Base-by-base conservation (phyloP, 2,329 filamentous ascomycete genomes). In the Colletotrichum sp. region DNA sequence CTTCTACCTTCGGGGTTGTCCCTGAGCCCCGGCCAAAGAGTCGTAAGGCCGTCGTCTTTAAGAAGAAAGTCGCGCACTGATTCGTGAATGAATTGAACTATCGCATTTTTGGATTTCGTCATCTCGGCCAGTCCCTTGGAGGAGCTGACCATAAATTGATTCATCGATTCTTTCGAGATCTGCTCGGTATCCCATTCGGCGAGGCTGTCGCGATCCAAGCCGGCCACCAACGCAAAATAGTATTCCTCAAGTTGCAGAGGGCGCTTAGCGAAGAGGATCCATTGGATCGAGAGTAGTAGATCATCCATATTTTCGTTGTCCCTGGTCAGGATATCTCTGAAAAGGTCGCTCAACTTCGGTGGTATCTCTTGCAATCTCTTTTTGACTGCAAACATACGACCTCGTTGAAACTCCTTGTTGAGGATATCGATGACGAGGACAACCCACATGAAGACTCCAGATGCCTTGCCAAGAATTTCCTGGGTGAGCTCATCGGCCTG, bases 61-160 rank as follows among this genome's bases (percentile, higher is more conserved):
- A 86, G 55, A 0, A 89, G 79, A 55, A 86, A 88, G 13, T 88
- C 86, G 3, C 82, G 78, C 0, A 88, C 86, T 0, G 87, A 87
- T 76, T 88, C 85, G 66, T 89, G 87, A 6, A 88, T 88, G 76
- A 89, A 90, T 74, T 90, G 88, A 3, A 89, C 85, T 0, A 78
- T 84, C 1, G 52, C 7, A 0, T 32, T 25, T 13, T 79, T 74
- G 0, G 81, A 79, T 27, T 77, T 83, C 0, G 83, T 85, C 6
- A 84, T 76, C 73, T 89, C 86, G 0, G 85, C 85, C 27, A 90
- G 81, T 0, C 89, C 88, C 74, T 89, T 90, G 0, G 88, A 90
- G 0, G 80, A 84, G 34, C 79, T 81, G 0, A 85, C 74, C 0
- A 90, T 79, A 44, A 86, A 11, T 57, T 77, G 7, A 76, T 70